Base-by-base conservation (phyloP, 306 rosid genomes). In the Trifolium dubium region DNA sequence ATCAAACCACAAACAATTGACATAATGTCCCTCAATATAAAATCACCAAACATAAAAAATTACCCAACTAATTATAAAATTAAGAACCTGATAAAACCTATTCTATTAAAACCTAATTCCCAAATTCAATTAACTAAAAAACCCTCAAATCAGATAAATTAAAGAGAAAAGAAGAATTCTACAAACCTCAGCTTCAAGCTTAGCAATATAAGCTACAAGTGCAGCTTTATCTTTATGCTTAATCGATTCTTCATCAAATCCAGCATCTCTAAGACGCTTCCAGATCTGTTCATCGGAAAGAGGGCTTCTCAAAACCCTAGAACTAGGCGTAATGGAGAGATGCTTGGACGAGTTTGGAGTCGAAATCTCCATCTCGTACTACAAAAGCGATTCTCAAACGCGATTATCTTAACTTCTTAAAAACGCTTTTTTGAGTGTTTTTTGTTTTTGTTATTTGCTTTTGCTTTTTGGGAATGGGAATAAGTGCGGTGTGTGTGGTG, bases 111-210 rank as follows among this genome's bases (percentile, higher is more conserved):
- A 14, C 10, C 31, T 18, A 34, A 11, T 23, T 10, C 74, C 67
- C 67, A 29, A 56, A 76, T 56, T 40, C 32, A 77, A 44, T 28
- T 47, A 31, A 17, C 61, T 59, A 30, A 51, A 39, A 61, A 40
- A 46, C 18, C 12, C 15, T 29, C 9, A 30, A 81, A 55, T 60
- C 10, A 54, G 51, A 28, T 6, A 15, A 77, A 68, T 11, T 6
- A 8, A 15, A 63, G 10, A n/a, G 13, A 15, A 75, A 29, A 23
- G 44, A 77, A 59, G 58, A 18, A 72, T 51, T 44, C 11, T 19
- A 5, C 67, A 51, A 82, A 93, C 98, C 95, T 91, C 96, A 74
- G 91, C 92, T 86, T 91, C 97, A 49, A 94, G 96, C 85, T 89
- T 91, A 4, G 97, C 89, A 60, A 94, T 94, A 67, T 94, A 91